A percentile compares a stretch with the other conserved stretches of the same genome.
Conservation (phyloP, 257 asterid species). For the Jasminum sambac region DNA sequence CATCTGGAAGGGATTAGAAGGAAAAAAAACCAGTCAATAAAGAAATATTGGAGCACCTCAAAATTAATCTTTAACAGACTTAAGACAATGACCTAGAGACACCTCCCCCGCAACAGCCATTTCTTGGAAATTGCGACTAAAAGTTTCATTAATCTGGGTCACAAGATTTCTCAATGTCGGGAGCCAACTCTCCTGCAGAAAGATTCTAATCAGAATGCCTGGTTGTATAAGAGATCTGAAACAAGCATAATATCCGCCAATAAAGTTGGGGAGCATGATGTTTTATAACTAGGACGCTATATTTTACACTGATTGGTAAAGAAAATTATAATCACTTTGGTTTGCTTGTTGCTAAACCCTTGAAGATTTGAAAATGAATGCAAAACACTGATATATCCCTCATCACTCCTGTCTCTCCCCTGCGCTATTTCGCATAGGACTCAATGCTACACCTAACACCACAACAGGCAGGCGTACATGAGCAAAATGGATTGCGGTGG, state of each 20-base stretch:
- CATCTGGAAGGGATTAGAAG: slow-evolving; percentile 51
- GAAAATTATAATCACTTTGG: not conserved
- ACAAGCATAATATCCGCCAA: not conserved
- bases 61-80: slow-evolving; percentile 17
- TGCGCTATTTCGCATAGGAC: not conserved
- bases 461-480: not conserved
- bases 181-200: slow-evolving; percentile 84
- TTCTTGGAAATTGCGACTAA: slow-evolving; percentile 85
- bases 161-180: slow-evolving; percentile 81
- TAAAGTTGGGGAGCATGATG: not conserved
- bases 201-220: slow-evolving; percentile 27
- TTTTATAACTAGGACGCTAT: not conserved
- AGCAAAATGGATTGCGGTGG: not conserved
- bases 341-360: not conserved
- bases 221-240: slow-evolving; percentile 1
- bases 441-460: not conserved
- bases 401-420: not conserved
- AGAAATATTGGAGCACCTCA: slow-evolving; percentile 11
- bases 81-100: slow-evolving; percentile 57
- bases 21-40: slow-evolving; percentile 18
- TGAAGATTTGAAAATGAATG: not conserved
- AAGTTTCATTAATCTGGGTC: slow-evolving; percentile 73
- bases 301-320: not conserved
- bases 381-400: not conserved
- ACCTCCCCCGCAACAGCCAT: slow-evolving; percentile 99